Evolutionary conservation across 164 flowering plant species (phyloP).

Genomic region (Aristolochia californica): DNA sequence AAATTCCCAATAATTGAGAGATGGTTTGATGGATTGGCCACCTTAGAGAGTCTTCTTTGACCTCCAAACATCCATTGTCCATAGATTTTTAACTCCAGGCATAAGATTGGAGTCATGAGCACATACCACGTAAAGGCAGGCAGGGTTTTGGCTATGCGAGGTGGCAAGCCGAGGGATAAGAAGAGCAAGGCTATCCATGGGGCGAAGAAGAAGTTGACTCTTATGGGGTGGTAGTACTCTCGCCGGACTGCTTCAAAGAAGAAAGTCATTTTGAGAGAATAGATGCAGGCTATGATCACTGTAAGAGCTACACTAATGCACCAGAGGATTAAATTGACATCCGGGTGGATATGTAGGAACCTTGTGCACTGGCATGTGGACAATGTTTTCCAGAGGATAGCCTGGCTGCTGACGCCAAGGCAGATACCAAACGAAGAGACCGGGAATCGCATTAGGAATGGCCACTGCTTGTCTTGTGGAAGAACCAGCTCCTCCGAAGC

Average conservation of each 20-base stretch:
- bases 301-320: conserved; percentile 49
- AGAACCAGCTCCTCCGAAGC: conserved; percentile 62
- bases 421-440: conserved; percentile 79
- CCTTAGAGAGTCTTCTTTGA: conserved; percentile 65
- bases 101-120: conserved; percentile 64
- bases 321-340: conserved; percentile 57
- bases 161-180: conserved; percentile 58
- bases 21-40: conserved; percentile 83
- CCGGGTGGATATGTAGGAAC: conserved; percentile 55
- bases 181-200: conserved; percentile 68
- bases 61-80: conserved; percentile 99
- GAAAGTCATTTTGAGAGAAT: conserved; percentile 46
- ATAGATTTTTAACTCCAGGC: conserved; percentile 73
- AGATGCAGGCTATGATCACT: conserved; percentile 25
- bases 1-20: conserved; percentile 85
- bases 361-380: conserved; percentile 49
- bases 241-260: conserved; percentile 85
- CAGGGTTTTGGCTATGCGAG: conserved; percentile 23
- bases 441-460: conserved; percentile 83
- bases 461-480: conserved; percentile 74
- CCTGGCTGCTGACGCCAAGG: conserved; percentile 87
- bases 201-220: conserved; percentile 92
- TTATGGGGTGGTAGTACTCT: conserved; percentile 76
- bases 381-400: conserved; percentile 76
- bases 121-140: conserved; percentile 55